Conservation (phyloP, 2,329 filamentous ascomycete species). For the Ophiostoma quercus region DNA sequence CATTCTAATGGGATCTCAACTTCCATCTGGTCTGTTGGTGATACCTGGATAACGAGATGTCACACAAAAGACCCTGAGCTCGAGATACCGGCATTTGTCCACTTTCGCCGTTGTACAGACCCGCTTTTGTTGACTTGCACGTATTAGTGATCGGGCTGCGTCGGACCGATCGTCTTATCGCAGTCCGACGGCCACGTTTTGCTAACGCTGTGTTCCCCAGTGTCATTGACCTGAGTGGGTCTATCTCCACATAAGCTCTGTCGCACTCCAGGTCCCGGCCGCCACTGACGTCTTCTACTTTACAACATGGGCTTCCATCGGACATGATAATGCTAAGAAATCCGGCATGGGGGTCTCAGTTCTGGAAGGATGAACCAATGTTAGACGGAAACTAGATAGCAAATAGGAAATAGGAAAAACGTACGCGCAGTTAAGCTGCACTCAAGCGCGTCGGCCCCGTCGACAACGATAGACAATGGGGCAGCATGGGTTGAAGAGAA, state of each 20-base stretch:
- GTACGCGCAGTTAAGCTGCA: neutral
- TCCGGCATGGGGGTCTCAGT: neutral
- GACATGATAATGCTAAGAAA: neutral
- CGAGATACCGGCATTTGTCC: neutral
- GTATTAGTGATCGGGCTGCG: slow-evolving; percentile 1
- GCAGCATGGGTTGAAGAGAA: neutral
- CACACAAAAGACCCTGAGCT: neutral
- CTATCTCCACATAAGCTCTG: neutral
- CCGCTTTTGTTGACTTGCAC: neutral
- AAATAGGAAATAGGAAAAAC: neutral
- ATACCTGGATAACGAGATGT: neutral
- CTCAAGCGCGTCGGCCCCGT: neutral
- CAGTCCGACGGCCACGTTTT: slow-evolving; percentile 1
- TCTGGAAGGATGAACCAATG: neutral
- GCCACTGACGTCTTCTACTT: neutral
- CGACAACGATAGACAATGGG: neutral
- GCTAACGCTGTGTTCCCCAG: neutral
- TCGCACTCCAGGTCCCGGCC: neutral
- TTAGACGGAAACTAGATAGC: neutral
- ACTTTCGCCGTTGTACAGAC: neutral
- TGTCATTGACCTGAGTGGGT: neutral
- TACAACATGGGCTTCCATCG: neutral
- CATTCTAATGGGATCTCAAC: no score
- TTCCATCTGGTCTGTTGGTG: neutral
- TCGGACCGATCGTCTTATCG: slow-evolving; percentile 8